These are phyloP conservation scores for Aspergillus cavernicola DNA, from an alignment of 495 filamentous ascomycete genomes.

Conservation along the genomic window DNA sequence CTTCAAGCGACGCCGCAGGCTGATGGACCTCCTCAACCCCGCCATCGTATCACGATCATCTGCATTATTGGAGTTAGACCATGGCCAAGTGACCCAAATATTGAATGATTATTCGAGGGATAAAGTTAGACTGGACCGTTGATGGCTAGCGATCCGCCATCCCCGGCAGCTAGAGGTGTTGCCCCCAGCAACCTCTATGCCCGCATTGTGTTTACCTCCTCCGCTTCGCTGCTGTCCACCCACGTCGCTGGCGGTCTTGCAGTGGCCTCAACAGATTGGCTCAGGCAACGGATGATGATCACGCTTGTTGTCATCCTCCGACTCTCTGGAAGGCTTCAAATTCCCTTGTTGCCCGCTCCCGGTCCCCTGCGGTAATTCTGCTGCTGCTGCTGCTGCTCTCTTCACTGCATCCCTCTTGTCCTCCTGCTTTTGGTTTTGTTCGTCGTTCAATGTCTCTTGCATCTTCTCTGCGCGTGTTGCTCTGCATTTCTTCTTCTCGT, in stretches of 20 bases:
- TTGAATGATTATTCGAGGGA: conserved; percentile 10
- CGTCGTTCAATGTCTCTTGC: conserved; percentile 21
- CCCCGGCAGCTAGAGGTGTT: conserved; percentile 23
- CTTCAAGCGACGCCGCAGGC: background rate
- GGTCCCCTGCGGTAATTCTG: conserved; percentile 9
- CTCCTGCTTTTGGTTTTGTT: conserved; percentile 4
- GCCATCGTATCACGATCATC: background rate
- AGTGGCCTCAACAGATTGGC: conserved; percentile 27
- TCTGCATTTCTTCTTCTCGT: conserved; percentile 19
- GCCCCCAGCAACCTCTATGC: conserved; percentile 37
- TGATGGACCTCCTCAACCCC: background rate
- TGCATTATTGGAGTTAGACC: background rate
- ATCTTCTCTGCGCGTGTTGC: conserved; percentile 13
- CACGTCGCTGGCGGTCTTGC: conserved; percentile 24
- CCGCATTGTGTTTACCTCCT: conserved; percentile 40
- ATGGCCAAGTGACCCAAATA: background rate
- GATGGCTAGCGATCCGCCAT: conserved; percentile 11
- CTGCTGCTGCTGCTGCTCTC: conserved; percentile 2
- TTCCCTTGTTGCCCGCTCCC: conserved; percentile 26
- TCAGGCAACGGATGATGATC: conserved; percentile 21
- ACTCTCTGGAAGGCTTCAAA: conserved; percentile 29
- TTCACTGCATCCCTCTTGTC: conserved; percentile 2
- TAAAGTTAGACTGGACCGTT: background rate
- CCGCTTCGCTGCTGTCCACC: conserved; percentile 28
- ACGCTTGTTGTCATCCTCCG: conserved; percentile 25